Percentiles rank a stretch among this genome's conserved stretches.
Conservation (phyloP, 2,329 filamentous ascomycete species). For the Fusarium virguliforme region DNA sequence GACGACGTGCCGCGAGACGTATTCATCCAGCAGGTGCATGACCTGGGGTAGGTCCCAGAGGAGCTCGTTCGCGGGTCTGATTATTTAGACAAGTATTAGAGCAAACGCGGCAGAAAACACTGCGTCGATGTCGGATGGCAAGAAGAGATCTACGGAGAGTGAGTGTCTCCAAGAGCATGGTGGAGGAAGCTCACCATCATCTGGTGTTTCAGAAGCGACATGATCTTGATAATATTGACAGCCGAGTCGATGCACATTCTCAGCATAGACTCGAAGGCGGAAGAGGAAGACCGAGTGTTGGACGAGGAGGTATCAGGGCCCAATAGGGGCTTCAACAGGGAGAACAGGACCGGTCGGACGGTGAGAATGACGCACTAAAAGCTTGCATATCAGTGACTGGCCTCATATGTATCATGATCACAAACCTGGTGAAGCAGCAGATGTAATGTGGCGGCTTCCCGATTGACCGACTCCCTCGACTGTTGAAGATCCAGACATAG, state of each 20-base stretch:
- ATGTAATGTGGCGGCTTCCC: slow-evolving; percentile 43
- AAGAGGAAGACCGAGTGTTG: slow-evolving; percentile 3
- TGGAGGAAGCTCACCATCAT: slow-evolving; percentile 32
- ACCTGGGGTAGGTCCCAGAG: slow-evolving; percentile 45
- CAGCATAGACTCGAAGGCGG: slow-evolving; percentile 43
- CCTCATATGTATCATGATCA: fast-evolving
- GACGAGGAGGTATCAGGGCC: not conserved
- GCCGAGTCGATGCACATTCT: slow-evolving; percentile 45
- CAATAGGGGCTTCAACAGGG: slow-evolving; percentile 39
- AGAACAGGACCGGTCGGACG: slow-evolving; percentile 41
- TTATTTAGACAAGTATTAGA: slow-evolving; percentile 41
- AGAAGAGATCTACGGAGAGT: slow-evolving; percentile 32
- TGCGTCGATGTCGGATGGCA: slow-evolving; percentile 44
- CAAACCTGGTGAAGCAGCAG: slow-evolving; percentile 40
- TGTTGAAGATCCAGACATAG: slow-evolving; percentile 28
- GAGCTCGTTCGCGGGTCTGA: slow-evolving; percentile 39
- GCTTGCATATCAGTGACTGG: not conserved
- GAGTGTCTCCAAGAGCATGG: too few species aligned
- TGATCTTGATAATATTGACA: slow-evolving; percentile 39
- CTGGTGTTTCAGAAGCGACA: slow-evolving; percentile 37
- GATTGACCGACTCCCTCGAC: slow-evolving; percentile 32
- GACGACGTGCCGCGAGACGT: slow-evolving; percentile 37
- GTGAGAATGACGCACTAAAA: slow-evolving; percentile 41
- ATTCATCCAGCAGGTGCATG: slow-evolving; percentile 38
- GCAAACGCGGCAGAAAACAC: slow-evolving; percentile 43